Conservation (phyloP, 2,329 filamentous ascomycete genomes). For the Zymoseptoria passerinii region DNA sequence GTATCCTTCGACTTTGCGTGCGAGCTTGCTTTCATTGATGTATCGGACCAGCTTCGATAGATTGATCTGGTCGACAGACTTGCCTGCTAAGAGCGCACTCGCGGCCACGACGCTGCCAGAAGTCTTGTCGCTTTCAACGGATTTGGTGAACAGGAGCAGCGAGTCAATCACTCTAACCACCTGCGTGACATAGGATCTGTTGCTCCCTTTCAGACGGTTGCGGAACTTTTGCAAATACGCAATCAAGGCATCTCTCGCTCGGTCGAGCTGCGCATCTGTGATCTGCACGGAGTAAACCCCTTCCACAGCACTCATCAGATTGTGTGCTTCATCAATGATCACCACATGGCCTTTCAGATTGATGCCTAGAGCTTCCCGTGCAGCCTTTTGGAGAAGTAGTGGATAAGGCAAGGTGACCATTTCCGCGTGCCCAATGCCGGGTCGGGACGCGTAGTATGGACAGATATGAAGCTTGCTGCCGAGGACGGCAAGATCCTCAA, state of each 20-base stretch:
- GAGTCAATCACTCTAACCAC: constrained; percentile 76
- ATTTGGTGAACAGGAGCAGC: constrained; percentile 34
- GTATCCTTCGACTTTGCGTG: constrained; percentile 91
- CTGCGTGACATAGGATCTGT: constrained; percentile 84
- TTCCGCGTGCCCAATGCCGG: constrained; percentile 65
- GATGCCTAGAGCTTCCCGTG: constrained; percentile 78
- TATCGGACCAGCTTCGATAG: constrained; percentile 82
- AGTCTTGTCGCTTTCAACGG: constrained; percentile 16
- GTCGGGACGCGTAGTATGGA: constrained; percentile 90
- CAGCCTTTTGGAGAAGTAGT: constrained; percentile 74
- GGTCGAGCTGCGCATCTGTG: constrained; percentile 61
- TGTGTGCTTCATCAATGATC: constrained; percentile 96
- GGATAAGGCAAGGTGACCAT: constrained; percentile 92
- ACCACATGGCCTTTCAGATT: constrained; percentile 81
- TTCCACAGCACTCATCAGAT: constrained; percentile 89
- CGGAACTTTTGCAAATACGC: constrained; percentile 82
- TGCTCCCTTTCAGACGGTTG: constrained; percentile 80
- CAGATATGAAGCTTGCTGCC: constrained; percentile 76
- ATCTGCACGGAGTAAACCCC: constrained; percentile 77
- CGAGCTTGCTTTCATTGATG: constrained; percentile 83
- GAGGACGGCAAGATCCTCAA: constrained; percentile 76
- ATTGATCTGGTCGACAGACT: constrained; percentile 92
- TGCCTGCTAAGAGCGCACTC: constrained; percentile 65
- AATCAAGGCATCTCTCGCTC: constrained; percentile 65
- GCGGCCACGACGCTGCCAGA: constrained; percentile 62